Base-by-base conservation (phyloP, 495 filamentous ascomycete species). In the Articulospora tetracladia region DNA sequence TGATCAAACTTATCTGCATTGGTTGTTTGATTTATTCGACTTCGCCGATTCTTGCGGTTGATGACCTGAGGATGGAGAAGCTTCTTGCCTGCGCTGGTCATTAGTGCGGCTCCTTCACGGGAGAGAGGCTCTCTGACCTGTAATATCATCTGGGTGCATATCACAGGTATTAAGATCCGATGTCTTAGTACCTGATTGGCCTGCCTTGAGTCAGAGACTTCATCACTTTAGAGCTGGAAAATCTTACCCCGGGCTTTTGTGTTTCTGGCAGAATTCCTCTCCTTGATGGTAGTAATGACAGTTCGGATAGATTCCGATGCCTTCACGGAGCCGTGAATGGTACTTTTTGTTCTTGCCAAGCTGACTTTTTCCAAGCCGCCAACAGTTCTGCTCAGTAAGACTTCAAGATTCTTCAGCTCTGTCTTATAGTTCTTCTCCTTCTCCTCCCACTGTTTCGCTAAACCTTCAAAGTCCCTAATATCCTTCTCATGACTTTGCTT, bases 401-500 rank as follows among this genome's bases (percentile, higher is more conserved):
- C 63, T 61, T 82, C 80, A 4, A 83, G 69, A 8, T 74, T 69
- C 61, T 79, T 79, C 51, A 82, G 68, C 56, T 83, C 78, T 0
- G 68, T 64, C 50, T 73, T 77, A 66, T 78, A 82, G 15, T 64
- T 57, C 3, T 11, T 19, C 55, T 69, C 63, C 27, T 64, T 64
- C 19, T 10, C 22, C n/a, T 64, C 47, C 63, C 60, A 69, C 20
- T 59, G 20, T 15, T 28, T 46, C 11, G 57, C 54, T 17, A 68
- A 41, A 4, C 2, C 46, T 12, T 68, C 60, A 47, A 60, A 66
- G 1, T 61, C 58, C 19, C 59, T 27, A 23, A 68, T 61, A 28
- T 61, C 60, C 24, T 59, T 63, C 23, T 28, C 48, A 55, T 60
- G 57, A 22, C 39, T 55, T 22, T 64, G 22, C 24, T 59, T 69